phyloP scores from a whole-genome alignment of 495 filamentous ascomycete species.

The Hypoxylon lienhwacheense region DNA sequence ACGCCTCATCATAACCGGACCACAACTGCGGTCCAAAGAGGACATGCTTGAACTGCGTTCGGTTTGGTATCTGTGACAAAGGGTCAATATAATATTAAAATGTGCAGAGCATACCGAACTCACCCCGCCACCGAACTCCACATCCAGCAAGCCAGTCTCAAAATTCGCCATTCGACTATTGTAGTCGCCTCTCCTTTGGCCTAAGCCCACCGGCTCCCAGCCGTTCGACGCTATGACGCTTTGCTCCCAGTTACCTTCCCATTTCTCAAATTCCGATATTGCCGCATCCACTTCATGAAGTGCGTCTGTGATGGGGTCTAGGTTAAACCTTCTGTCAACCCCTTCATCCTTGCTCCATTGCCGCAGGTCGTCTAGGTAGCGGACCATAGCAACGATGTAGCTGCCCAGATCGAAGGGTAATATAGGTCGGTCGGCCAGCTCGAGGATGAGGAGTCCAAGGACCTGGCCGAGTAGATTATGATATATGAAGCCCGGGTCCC shows the following conservation, averaged over 20 bases:
- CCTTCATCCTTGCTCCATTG: constrained; percentile 61
- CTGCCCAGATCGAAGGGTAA: constrained; percentile 77
- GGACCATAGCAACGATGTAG: constrained; percentile 60
- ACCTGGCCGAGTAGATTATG: constrained; percentile 80
- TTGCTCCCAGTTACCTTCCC: constrained; percentile 71
- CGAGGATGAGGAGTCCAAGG: constrained; percentile 79
- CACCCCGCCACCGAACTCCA: constrained; percentile 70
- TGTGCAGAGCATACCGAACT: constrained; percentile 36
- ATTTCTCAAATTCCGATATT: constrained; percentile 67
- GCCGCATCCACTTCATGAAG: constrained; percentile 59
- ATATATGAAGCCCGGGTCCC: constrained; percentile 81
- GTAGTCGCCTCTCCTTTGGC: constrained; percentile 64
- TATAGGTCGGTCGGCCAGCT: constrained; percentile 77
- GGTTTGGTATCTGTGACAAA: constrained; percentile 68
- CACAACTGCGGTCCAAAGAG: constrained; percentile 81
- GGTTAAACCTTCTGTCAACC: constrained; percentile 53
- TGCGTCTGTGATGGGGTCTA: constrained; percentile 63
- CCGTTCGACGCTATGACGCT: constrained; percentile 65
- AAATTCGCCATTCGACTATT: constrained; percentile 76
- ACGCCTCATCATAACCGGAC: constrained; percentile 72
- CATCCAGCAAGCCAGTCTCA: constrained; percentile 80
- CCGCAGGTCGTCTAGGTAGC: constrained; percentile 68
- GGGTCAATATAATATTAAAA: constrained; percentile 8
- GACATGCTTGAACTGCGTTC: constrained; percentile 94
- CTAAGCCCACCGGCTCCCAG: constrained; percentile 68